Evolutionary conservation across 495 filamentous ascomycete species (phyloP), one percentile per base, ranked within the genome.

Genomic region (Filosporella fistucella): DNA sequence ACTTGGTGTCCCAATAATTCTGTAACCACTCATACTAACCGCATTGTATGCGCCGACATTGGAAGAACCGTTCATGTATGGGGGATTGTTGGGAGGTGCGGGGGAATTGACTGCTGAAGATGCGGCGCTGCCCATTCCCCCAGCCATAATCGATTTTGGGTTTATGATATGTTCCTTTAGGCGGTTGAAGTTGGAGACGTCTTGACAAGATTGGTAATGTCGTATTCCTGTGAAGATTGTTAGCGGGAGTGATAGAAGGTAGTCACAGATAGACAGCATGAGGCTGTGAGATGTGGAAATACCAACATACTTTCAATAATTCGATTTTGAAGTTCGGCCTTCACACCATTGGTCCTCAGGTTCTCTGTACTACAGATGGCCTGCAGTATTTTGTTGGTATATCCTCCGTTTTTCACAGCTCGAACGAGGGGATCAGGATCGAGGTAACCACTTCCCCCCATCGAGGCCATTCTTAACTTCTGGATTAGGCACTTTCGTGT

Each of bases 271-370:
- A 5, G 16, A 38, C 18, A 35, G 12, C 4, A 17, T 35, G 25
- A 43, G 8, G 23, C 41, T 43, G 24, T 14, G 12, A 58, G 36
- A 3, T 29, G 4, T 5, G 29, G 24, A 25, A 29, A 13, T 32
- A 38, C 47, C 38, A 45, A 80, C 86, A 63, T 70, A 96, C 93
- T 77, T 22, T 76, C 61, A 50, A 83, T 80, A 38, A 96, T 82
- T 49, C 91, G 83, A 21, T 66, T 63, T 63, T 95, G 89, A 33
- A 97, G 67, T 16, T 83, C 73, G 22, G 78, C 72, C 68, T 98
- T 98, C 49, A 88, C 80, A 8, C 93, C 93, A 22, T 79, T 85
- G 30, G 87, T 81, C 26, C 74, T 69, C 14, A 91, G 72, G 22
- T 78, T 75, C 61, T 91, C 84, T 45, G 68, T 67, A 32, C 75